These are phyloP conservation scores for Xanthoconium separans DNA, from an alignment of 1,284 basidiomycete genomes.

Conservation along the genomic window DNA sequence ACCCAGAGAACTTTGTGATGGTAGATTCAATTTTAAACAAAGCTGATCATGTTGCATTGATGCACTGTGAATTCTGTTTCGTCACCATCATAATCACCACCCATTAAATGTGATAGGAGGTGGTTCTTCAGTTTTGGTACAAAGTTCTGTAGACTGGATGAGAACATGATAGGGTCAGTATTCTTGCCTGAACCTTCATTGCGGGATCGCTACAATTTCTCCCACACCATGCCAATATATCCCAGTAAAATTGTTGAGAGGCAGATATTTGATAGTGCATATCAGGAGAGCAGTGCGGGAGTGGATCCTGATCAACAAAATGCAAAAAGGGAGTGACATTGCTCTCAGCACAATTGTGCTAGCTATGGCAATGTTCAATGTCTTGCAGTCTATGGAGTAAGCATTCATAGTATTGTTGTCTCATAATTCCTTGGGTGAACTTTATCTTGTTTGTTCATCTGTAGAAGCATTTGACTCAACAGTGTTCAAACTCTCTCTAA, in stretches of 20 bases:
- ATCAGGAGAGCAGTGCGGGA: no score
- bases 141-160: no score
- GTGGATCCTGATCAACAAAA: no score
- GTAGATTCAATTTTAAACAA: constrained; percentile 20
- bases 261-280: no score
- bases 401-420: constrained; percentile 15
- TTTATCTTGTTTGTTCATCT: constrained; percentile 32
- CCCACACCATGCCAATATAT: constrained; percentile 6
- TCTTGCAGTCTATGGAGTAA: constrained; percentile 7
- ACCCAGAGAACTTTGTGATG: constrained; percentile 18
- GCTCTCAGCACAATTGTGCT: no score
- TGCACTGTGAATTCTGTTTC: background rate
- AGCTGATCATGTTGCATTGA: constrained; percentile 19
- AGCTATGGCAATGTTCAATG: no score
- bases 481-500: constrained; percentile 17
- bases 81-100: no score
- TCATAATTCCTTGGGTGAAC: constrained; percentile 27
- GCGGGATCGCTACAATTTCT: constrained; percentile 24
- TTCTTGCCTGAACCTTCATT: background rate
- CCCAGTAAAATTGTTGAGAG: no score
- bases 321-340: no score
- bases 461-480: constrained; percentile 34
- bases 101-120: no score
- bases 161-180: no score
- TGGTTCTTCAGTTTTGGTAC: no score